Percentiles rank a stretch among this genome's conserved stretches.
These are phyloP conservation scores for Croton setiger DNA, from an alignment of 441 rosid genomes.

Conservation along the genomic window DNA sequence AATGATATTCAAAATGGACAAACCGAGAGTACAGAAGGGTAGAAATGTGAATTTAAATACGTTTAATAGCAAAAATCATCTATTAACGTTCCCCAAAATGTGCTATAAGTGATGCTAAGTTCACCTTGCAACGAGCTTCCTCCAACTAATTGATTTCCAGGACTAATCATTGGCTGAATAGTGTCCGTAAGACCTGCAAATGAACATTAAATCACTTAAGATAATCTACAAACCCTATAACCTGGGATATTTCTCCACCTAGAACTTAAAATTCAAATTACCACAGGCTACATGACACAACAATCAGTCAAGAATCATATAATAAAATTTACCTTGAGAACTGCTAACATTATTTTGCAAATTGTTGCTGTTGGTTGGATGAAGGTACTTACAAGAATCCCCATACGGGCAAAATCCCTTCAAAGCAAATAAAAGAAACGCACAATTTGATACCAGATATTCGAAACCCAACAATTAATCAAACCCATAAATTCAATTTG, in stretches of 20 bases:
- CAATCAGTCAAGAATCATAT: background rate
- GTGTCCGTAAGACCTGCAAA: slow-evolving; percentile 17
- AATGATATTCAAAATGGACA: background rate
- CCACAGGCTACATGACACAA: background rate
- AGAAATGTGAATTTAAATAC: background rate
- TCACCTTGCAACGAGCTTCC: slow-evolving; percentile 30
- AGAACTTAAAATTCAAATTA: background rate
- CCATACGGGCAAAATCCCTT: slow-evolving; percentile 83
- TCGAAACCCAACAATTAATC: background rate
- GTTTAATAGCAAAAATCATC: background rate
- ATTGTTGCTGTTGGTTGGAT: slow-evolving; percentile 38
- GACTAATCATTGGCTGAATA: slow-evolving; percentile 14
- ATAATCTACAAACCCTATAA: background rate
- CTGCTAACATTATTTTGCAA: slow-evolving; percentile 29
- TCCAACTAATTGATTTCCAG: slow-evolving; percentile 27
- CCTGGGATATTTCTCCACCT: background rate
- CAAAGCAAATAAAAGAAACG: slow-evolving; percentile 3
- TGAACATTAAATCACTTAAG: slow-evolving; percentile 7
- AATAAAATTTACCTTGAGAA: slow-evolving; percentile 24
- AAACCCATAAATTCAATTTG: background rate
- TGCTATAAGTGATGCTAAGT: background rate
- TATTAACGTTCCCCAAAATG: background rate
- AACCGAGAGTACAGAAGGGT: background rate
- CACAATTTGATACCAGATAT: background rate
- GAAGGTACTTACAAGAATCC: slow-evolving; percentile 75